A percentile compares a stretch with the other conserved stretches of the same genome.
Conservation (phyloP, 2,329 filamentous ascomycete species). For the Phoma sp. region DNA sequence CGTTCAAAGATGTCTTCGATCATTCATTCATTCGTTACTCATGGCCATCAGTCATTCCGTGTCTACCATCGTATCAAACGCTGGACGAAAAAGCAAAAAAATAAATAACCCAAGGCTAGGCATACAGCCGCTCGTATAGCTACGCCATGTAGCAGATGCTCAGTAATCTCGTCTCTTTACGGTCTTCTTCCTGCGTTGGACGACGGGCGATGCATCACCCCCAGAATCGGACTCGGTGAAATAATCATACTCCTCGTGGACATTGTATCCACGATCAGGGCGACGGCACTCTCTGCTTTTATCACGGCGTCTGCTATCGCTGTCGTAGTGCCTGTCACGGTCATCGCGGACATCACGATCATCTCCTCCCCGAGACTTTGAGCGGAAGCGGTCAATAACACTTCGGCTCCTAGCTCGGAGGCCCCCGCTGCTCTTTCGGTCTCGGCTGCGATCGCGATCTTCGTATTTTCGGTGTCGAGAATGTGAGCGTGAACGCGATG, state of each 20-base stretch:
- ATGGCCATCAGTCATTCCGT: not conserved
- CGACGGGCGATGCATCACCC: constrained; percentile 10
- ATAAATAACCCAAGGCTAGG: not conserved
- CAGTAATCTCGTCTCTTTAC: constrained; percentile 12
- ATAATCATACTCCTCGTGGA: constrained; percentile 18
- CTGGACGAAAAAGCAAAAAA: not conserved
- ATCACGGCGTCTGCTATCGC: constrained; percentile 12
- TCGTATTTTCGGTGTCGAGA: constrained; percentile 22
- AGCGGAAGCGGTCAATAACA: constrained; percentile 34
- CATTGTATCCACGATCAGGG: constrained; percentile 14
- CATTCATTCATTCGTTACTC: constrained; percentile 1
- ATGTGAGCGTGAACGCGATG: constrained; percentile 28
- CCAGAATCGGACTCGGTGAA: constrained; percentile 13
- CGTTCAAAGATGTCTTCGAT: not conserved
- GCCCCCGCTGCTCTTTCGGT: constrained; percentile 20
- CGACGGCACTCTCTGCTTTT: constrained; percentile 14
- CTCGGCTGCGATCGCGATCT: constrained; percentile 12
- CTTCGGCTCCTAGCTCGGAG: constrained; percentile 38
- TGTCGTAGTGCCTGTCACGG: constrained; percentile 12
- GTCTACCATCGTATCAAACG: not conserved
- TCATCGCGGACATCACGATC: constrained; percentile 24
- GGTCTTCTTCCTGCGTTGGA: constrained; percentile 15
- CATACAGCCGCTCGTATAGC: not conserved
- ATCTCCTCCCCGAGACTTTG: constrained; percentile 26
- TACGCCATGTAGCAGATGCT: not conserved